Percentiles rank a stretch among this genome's conserved stretches.
Evolutionary conservation across 768 basidiomycete genomes (phyloP).

Genomic region (Suillus decipiens): DNA sequence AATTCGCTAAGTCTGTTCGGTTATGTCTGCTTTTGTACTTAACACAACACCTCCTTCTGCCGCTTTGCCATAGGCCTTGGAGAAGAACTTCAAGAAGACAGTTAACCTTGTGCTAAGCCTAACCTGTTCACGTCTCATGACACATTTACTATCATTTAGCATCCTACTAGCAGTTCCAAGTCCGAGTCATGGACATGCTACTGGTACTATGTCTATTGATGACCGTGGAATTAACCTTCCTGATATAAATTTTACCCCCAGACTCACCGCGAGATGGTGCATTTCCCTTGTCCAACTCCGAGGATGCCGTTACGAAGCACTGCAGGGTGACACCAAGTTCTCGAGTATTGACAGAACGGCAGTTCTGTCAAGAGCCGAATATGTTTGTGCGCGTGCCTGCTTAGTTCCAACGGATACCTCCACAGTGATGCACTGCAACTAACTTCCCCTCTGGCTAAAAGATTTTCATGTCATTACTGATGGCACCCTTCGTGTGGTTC

Average conservation of each 20-base stretch:
- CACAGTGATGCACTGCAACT: neutral
- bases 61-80: neutral
- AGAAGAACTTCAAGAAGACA: neutral
- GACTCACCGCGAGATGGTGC: neutral
- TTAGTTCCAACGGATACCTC: neutral
- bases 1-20: constrained; percentile 17
- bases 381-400: neutral
- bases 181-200: neutral
- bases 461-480: neutral
- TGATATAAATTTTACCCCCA: neutral
- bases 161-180: neutral
- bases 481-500: neutral
- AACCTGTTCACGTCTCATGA: neutral
- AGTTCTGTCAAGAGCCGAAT: neutral
- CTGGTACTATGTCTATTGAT: neutral
- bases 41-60: constrained; percentile 2
- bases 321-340: constrained; percentile 1
- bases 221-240: neutral
- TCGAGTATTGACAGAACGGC: neutral
- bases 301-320: constrained; percentile 1
- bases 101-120: neutral
- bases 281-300: neutral
- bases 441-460: neutral
- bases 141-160: neutral
- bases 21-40: constrained; percentile 29